These are phyloP conservation scores for Ogataea parapolymorpha DNA, from an alignment of 805 yeast genomes.

Conservation along the genomic window DNA sequence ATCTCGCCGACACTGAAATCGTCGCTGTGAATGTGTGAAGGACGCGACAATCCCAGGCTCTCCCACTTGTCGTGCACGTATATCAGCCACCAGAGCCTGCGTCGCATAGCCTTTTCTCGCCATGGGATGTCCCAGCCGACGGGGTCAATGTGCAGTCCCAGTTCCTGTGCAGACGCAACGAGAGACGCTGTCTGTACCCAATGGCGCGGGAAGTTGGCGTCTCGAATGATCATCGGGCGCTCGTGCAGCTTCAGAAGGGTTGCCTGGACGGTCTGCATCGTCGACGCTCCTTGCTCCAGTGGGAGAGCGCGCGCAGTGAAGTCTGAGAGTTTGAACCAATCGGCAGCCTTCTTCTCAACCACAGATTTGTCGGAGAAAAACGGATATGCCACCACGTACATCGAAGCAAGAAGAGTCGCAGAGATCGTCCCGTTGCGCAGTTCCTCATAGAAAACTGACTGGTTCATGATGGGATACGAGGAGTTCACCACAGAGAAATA, in stretches of 20 bases:
- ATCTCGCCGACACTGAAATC: conserved; percentile 64
- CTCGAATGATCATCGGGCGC: too few species aligned
- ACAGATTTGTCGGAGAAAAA: too few species aligned
- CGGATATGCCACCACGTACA: conserved; percentile 2
- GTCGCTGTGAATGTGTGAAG: conserved; percentile 23
- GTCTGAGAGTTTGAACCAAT: too few species aligned
- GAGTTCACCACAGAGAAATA: conserved; percentile 2
- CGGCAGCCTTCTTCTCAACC: too few species aligned
- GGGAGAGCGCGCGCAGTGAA: too few species aligned
- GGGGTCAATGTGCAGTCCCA: conserved; percentile 62
- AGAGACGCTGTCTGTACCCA: conserved; percentile 25
- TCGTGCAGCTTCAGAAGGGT: too few species aligned
- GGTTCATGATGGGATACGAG: conserved; percentile 7
- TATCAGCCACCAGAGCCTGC: conserved; percentile 33
- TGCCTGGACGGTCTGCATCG: too few species aligned
- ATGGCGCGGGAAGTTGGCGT: not conserved
- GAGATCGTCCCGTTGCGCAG: conserved; percentile 3
- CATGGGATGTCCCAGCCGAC: conserved; percentile 32
- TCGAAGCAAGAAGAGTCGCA: conserved; percentile 4
- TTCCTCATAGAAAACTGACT: not conserved
- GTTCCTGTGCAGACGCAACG: conserved; percentile 76
- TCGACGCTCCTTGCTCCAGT: too few species aligned
- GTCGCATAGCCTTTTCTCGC: conserved; percentile 29
- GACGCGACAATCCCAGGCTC: conserved; percentile 32
- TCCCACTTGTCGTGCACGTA: conserved; percentile 36